phyloP scores from a whole-genome alignment of 2,329 filamentous ascomycete genomes.

The Fusarium buxicola region DNA sequence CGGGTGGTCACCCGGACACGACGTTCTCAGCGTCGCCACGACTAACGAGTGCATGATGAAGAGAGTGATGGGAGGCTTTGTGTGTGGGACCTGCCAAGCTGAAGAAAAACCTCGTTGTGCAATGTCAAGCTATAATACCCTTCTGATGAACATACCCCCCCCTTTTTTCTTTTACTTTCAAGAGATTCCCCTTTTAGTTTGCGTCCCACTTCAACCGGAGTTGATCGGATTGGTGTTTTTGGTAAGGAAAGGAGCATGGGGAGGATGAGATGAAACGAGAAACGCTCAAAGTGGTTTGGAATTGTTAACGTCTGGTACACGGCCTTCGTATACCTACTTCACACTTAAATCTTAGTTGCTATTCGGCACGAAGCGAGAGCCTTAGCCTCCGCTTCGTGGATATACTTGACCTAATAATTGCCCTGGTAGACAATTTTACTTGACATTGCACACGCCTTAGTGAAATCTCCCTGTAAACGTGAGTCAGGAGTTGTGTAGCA shows the following conservation, averaged over 20 bases:
- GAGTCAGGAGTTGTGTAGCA: background rate
- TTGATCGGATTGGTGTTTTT: slow-evolving; percentile 47
- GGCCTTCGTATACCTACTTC: slow-evolving; percentile 33
- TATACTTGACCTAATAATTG: slow-evolving; percentile 48
- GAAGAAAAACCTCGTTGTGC: slow-evolving; percentile 35
- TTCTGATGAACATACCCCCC: slow-evolving; percentile 44
- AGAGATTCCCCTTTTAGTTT: slow-evolving; percentile 42
- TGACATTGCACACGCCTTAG: slow-evolving; percentile 44
- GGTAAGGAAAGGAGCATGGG: slow-evolving; percentile 27
- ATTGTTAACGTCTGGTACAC: slow-evolving; percentile 37
- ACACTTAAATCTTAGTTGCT: slow-evolving; percentile 44
- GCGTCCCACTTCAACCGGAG: slow-evolving; percentile 37
- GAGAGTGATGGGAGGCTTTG: slow-evolving; percentile 33
- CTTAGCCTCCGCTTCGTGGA: slow-evolving; percentile 34
- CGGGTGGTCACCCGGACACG: slow-evolving; percentile 15
- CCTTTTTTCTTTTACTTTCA: slow-evolving; percentile 16
- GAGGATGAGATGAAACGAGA: slow-evolving; percentile 36
- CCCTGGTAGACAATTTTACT: slow-evolving; percentile 51
- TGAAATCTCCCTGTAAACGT: background rate
- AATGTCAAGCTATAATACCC: slow-evolving; percentile 42
- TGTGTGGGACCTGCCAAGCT: slow-evolving; percentile 15
- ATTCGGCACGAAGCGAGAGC: slow-evolving; percentile 41
- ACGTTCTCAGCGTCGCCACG: slow-evolving; percentile 47
- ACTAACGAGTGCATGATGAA: slow-evolving; percentile 51
- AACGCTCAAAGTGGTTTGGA: slow-evolving; percentile 40